Evolutionary conservation across 148 eudicot genomes (phyloP), one percentile per base, ranked within the genome.

Genomic region (Rhododendron ferrugineum): DNA sequence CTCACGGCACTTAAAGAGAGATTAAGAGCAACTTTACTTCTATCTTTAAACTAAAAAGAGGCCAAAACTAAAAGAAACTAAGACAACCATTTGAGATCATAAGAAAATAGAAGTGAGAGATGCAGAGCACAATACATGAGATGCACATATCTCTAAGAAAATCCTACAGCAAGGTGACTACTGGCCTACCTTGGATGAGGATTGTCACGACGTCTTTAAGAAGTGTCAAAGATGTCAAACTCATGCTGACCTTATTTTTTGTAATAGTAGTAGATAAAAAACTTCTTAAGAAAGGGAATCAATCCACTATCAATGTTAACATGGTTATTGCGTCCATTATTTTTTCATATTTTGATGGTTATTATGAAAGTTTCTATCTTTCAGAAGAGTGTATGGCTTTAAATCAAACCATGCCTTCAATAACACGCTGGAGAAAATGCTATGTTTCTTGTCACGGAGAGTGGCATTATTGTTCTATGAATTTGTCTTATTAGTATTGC

Each of bases 401-500:
- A 44, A 28, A 23, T 66, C 84, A 26, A 44, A 18, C 22, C 42
- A 52, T n/a, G 77, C 77, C 75, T 82, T 18, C 52, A 66, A 68
- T 16, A 49, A 30, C 30, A 49, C 49, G 42, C 30, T 20, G 49
- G 78, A 46, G 46, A 32, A 32, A 46, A 66, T 66, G 58, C 77
- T 82, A 28, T 47, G 16, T 68, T 66, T 66, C 46, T 49, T 83
- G 11, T 83, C 85, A 14, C 37, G 44, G 68, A 47, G 64, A 30
- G 78, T 47, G 47, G 23, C 62, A 64, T 42, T 42, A 23, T 75
- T 47, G 6, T 42, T 85, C 23, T 4, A 44, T 86, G 73, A 74
- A 76, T 82, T 85, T 70, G 46, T 66, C 3, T 47, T 36, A 49
- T 60, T 86, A 26, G 44, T 82, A 49, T 56, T 54, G 16, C 58